Evolutionary conservation across 768 basidiomycete genomes (phyloP), one percentile per base, ranked within the genome.

Genomic region (Multifurca ochricompacta): DNA sequence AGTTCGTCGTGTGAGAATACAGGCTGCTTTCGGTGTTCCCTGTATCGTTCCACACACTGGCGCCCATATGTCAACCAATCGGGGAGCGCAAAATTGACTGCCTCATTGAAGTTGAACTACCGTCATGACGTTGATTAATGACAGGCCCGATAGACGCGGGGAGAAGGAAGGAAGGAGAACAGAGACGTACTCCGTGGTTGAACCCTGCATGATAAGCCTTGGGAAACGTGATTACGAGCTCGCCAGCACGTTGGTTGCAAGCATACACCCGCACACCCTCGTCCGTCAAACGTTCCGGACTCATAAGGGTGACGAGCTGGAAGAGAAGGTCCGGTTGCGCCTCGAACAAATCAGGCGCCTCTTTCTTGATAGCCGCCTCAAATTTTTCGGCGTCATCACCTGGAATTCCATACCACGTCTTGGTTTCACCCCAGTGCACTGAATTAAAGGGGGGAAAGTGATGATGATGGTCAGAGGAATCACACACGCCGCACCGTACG

Each of bases 401-500:
- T 6, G 96, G 95, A 39, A 98, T 87, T 46, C 94, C 94, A 69
- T 99, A 99, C 96, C 96, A 99, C 0, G 95, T 99, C 75, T 99
- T 99, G 31, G 95, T 95, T 67, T 96, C 95, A 27, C 96, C 96
- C 91, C 92, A 97, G 67, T 97, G 93, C 87, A 95, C 92, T 94
- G 60, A 28, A 31, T 19, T 23, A 21, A 48, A 45, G 53, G 19
- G 27, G 21, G 19, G 10, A 5, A n/a, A n/a, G n/a, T n/a, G n/a
- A n/a, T n/a, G n/a, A 18, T 39, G 42, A 45, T 10, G 23, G 37
- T 56, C 42, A 56, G 54, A 32, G 8, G 53, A 31, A 23, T 45
- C 25, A 34, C 30, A 56, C 47, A 39, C 27, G 23, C 23, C 14
- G 19, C 11, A 28, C 32, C n/a, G 35, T 39, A 35, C 7, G 31